A percentile compares a stretch with the other conserved stretches of the same genome.
Conservation (phyloP, 1,284 basidiomycete genomes). For the Pseudomicrostroma phylloplanum region DNA sequence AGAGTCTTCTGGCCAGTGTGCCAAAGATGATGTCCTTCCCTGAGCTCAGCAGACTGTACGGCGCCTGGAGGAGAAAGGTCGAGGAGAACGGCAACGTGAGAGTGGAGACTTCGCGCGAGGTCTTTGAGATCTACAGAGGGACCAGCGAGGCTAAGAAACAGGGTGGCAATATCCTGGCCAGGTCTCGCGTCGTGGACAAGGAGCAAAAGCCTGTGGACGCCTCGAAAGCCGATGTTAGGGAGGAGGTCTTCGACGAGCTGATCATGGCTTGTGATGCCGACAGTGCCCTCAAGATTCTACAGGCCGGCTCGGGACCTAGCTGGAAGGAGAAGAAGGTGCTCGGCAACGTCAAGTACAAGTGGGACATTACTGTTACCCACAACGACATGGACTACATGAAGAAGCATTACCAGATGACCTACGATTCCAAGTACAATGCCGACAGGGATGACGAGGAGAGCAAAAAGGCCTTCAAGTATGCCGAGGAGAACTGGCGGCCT, state of each 20-base stretch:
- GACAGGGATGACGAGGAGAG: slow-evolving; percentile 50
- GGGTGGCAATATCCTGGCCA: slow-evolving; percentile 32
- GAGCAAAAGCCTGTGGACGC: slow-evolving; percentile 22
- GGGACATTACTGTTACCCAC: slow-evolving; percentile 62
- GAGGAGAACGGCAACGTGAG: slow-evolving; percentile 54
- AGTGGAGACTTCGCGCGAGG: slow-evolving; percentile 54
- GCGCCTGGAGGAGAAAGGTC: slow-evolving; percentile 55
- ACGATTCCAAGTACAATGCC: slow-evolving; percentile 51
- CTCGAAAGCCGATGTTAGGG: slow-evolving; percentile 12
- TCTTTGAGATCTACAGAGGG: slow-evolving; percentile 52
- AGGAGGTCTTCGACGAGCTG: slow-evolving; percentile 62
- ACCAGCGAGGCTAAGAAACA: slow-evolving; percentile 25
- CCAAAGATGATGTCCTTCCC: slow-evolving; percentile 54
- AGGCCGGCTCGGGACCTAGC: slow-evolving; percentile 55
- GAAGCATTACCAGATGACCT: slow-evolving; percentile 51
- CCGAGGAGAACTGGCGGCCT: slow-evolving; percentile 55
- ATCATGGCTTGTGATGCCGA: slow-evolving; percentile 61
- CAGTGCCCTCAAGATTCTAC: slow-evolving; percentile 58
- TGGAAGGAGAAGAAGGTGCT: slow-evolving; percentile 61
- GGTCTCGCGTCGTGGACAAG: slow-evolving; percentile 24
- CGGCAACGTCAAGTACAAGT: slow-evolving; percentile 58
- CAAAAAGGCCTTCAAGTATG: slow-evolving; percentile 53
- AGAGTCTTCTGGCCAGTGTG: slow-evolving; percentile 52
- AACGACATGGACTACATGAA: slow-evolving; percentile 59
- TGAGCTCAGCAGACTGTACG: slow-evolving; percentile 55